Evolutionary conservation across 768 basidiomycete genomes (phyloP).

Genomic region (Agaricus sinodeliciosus): DNA sequence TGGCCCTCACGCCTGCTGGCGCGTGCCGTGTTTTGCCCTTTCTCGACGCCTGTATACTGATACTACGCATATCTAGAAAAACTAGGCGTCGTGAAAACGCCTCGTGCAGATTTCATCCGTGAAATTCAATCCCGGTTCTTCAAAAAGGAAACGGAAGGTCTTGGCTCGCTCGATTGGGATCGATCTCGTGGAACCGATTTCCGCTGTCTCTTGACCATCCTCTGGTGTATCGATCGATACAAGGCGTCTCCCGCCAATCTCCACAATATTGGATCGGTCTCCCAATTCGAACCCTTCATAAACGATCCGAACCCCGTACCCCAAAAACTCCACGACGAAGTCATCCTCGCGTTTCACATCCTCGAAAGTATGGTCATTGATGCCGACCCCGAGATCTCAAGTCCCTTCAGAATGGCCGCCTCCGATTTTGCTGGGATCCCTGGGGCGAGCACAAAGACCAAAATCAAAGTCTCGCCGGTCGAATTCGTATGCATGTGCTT

Average conservation of each 20-base stretch:
- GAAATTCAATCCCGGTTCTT: constrained; percentile 42
- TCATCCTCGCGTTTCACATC: constrained; percentile 38
- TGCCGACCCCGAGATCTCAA: constrained; percentile 11
- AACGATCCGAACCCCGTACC: constrained; percentile 24
- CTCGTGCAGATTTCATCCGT: constrained; percentile 55
- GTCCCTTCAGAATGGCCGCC: neutral
- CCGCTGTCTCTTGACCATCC: constrained; percentile 47
- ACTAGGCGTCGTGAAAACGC: constrained; percentile 57
- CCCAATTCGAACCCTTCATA: constrained; percentile 48
- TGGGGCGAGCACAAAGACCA: constrained; percentile 30
- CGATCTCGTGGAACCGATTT: constrained; percentile 47
- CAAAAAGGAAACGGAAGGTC: constrained; percentile 24
- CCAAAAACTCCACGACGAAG: constrained; percentile 21
- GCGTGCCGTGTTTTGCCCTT: constrained; percentile 11
- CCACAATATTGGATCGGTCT: constrained; percentile 22
- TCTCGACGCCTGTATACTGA: neutral
- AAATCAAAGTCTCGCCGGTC: constrained; percentile 54
- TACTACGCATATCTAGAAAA: constrained; percentile 37
- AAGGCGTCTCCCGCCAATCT: constrained; percentile 5
- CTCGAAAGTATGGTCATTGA: constrained; percentile 40
- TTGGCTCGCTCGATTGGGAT: constrained; percentile 43
- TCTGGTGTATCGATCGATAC: constrained; percentile 44
- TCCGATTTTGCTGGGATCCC: constrained; percentile 17
- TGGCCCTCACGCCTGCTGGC: constrained; percentile 71
- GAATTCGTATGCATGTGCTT: constrained; percentile 58